phyloP scores from a whole-genome alignment of 2,329 filamentous ascomycete genomes.

The Ceratocystis lukuohia region DNA sequence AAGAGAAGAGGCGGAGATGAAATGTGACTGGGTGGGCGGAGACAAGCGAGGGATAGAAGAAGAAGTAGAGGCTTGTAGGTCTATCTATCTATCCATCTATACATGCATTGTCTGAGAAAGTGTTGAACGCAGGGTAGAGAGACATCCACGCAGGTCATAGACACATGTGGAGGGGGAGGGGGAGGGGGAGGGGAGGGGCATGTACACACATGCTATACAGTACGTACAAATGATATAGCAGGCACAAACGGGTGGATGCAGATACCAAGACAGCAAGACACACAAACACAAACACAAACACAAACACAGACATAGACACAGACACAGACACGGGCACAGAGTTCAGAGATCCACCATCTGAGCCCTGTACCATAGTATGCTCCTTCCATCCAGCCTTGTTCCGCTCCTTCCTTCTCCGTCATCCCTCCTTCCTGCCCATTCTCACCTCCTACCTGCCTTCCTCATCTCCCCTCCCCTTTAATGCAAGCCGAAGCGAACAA shows the following conservation, averaged over 20 bases:
- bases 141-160: too few species aligned
- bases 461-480: neutral
- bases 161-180: too few species aligned
- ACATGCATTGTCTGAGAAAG: too few species aligned
- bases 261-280: neutral
- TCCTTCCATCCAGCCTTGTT: neutral
- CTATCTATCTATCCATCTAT: too few species aligned
- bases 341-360: neutral
- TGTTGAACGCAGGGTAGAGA: too few species aligned
- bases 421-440: neutral
- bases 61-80: neutral
- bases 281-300: neutral
- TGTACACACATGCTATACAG: too few species aligned
- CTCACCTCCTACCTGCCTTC: neutral
- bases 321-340: neutral
- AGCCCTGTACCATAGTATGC: neutral
- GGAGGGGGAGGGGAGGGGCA: too few species aligned
- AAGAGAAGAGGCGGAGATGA: neutral
- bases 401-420: slow-evolving; percentile 5
- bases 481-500: neutral
- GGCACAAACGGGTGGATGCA: neutral
- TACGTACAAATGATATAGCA: too few species aligned
- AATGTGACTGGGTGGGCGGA: neutral
- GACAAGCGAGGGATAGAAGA: neutral
- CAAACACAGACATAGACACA: neutral